Percentiles rank a stretch among this genome's conserved stretches.
Conservation (phyloP, 306 rosid genomes). For the Phaseolus lunatus region DNA sequence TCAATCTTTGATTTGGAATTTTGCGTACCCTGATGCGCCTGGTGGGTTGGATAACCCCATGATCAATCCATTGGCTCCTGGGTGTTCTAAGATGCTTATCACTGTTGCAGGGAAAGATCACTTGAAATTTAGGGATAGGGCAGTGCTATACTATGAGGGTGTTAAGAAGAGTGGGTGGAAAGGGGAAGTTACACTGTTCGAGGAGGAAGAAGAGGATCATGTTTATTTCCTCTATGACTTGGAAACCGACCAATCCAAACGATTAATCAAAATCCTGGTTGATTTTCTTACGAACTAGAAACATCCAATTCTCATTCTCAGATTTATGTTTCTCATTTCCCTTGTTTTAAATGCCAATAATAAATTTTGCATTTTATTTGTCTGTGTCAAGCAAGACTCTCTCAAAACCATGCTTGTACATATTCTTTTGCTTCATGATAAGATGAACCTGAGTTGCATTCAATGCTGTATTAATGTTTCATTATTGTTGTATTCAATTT, state of each 20-base stretch:
- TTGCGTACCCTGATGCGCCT: conserved; percentile 44
- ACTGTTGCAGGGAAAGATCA: conserved; percentile 46
- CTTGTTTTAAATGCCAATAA: too few relatives aligned
- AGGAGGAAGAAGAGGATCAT: conserved; percentile 43
- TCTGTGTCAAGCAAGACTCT: too few relatives aligned
- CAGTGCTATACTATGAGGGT: conserved; percentile 34
- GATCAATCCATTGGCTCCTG: conserved; percentile 48
- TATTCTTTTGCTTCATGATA: too few relatives aligned
- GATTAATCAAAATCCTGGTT: conserved; percentile 16
- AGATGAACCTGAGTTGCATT: too few relatives aligned
- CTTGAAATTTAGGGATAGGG: conserved; percentile 43
- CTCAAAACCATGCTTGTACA: background rate
- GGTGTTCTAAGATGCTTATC: conserved; percentile 47
- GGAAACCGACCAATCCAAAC: conserved; percentile 3
- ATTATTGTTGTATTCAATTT: too few relatives aligned
- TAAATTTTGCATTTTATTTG: too few relatives aligned
- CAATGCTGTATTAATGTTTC: too few relatives aligned
- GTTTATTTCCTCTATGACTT: conserved; percentile 12
- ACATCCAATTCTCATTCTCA: too few relatives aligned
- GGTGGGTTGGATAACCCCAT: conserved; percentile 49
- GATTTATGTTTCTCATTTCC: too few relatives aligned
- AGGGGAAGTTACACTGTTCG: conserved; percentile 43
- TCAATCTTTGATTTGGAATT: conserved; percentile 35
- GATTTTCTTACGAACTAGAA: background rate
- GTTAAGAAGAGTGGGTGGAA: conserved; percentile 50